Base-by-base conservation (phyloP, 345 rosid genomes). In the Lepidium aucheri region DNA sequence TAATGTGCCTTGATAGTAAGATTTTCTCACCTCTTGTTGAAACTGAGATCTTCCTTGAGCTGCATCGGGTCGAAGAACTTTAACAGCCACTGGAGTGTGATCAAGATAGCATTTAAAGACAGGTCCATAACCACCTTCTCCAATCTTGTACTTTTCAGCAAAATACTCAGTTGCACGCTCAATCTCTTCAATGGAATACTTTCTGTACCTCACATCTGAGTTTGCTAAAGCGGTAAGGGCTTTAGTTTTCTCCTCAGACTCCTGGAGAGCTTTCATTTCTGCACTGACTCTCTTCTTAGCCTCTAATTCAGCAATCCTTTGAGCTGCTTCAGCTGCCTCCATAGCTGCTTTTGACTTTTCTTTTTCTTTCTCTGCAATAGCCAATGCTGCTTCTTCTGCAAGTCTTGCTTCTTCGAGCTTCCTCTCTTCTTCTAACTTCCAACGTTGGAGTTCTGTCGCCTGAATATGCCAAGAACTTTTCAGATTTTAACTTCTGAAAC, bases 91-190 rank as follows among this genome's bases (percentile, higher is more conserved):
- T 1, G 87, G 78, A 0, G 97, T 94, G 44, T 90, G 99, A 70
- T 94, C 99, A 28, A 94, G 80, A 65, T 74, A 54, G 22, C 93
- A 79, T 67, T 80, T 87, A 73, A 83, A 94, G 4, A 94, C 97
- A 1, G 97, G 99, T 4, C 97, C 99, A 73, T 94, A 94, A 20
- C 99, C 99, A 12, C 99, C 99, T 81, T 91, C 99, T 16, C 99
- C 99, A 12, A 94, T 88, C 72, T 88, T 90, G 60, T 77, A 83
- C 7, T 78, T 54, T n/a, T 79, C 78, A 5, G 85, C 51, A 12
- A 94, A 94, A 70, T 9, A 85, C 3, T 94, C 85, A 0, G 99
- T 94, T 13, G 97, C 95, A 1, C 72, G 56, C 73, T 94, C 97
- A 8, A 94, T 90, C 49, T 88, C 95, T 39, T 94, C 91, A 10